Conservation (phyloP, 495 filamentous ascomycete species). For the Penicillium argentinense region DNA sequence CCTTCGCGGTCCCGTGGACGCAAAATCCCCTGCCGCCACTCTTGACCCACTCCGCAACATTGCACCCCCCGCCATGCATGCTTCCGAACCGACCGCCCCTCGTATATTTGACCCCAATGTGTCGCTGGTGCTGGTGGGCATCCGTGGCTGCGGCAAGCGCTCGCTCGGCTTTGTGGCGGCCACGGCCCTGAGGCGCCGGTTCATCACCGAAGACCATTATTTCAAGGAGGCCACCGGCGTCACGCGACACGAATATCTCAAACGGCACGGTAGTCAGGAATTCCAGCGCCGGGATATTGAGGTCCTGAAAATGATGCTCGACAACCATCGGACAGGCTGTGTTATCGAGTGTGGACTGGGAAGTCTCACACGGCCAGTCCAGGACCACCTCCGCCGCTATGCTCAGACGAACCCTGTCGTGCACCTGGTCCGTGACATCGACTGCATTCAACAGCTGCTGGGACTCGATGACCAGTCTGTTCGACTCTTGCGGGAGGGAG, state of each 20-base stretch:
- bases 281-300: conserved; percentile 66
- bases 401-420: conserved; percentile 69
- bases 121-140: conserved; percentile 74
- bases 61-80: conserved; percentile 16
- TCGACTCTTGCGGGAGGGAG: conserved; percentile 49
- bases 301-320: conserved; percentile 66
- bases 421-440: conserved; percentile 68
- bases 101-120: conserved; percentile 60
- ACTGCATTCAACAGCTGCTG: conserved; percentile 64
- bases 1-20: conserved; percentile 8
- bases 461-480: conserved; percentile 56
- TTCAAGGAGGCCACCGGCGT: conserved; percentile 70
- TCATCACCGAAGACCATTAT: conserved; percentile 74
- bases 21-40: neutral
- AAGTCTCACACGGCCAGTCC: conserved; percentile 56
- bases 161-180: conserved; percentile 79
- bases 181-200: conserved; percentile 67
- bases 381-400: conserved; percentile 57
- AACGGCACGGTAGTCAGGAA: conserved; percentile 59
- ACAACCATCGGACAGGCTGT: conserved; percentile 59
- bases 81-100: conserved; percentile 48
- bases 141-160: conserved; percentile 75
- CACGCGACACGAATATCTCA: conserved; percentile 62
- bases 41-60: neutral
- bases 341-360: conserved; percentile 72